Conservation (phyloP, 192 early-diverging fungal species). For the Rhizophlyctis rosea region DNA sequence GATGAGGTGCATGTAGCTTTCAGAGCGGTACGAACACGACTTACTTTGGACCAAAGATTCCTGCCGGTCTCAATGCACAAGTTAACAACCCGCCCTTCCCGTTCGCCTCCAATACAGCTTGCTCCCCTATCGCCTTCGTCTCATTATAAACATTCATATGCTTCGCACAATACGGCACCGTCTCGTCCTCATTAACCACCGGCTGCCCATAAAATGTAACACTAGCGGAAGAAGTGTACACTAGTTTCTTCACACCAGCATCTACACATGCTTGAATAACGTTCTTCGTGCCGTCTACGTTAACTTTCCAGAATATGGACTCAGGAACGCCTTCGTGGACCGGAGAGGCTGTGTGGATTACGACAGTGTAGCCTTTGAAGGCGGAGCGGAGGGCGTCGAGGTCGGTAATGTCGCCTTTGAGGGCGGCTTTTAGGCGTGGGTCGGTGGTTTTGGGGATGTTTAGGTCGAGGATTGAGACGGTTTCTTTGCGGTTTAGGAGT, state of each 20-base stretch:
- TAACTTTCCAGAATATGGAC: conserved; percentile 66
- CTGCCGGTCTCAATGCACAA: conserved; percentile 78
- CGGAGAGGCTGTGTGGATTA: conserved; percentile 91
- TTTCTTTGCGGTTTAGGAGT: conserved; percentile 58
- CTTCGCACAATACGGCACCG: conserved; percentile 64
- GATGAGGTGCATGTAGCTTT: neutral
- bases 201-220: conserved; percentile 78
- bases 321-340: conserved; percentile 67
- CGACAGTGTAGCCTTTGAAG: conserved; percentile 59
- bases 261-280: conserved; percentile 73
- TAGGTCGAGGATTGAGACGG: conserved; percentile 84
- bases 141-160: conserved; percentile 89
- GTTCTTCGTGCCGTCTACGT: conserved; percentile 80
- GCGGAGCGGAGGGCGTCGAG: conserved; percentile 53
- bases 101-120: conserved; percentile 73
- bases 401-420: conserved; percentile 62
- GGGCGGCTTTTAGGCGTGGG: conserved; percentile 34
- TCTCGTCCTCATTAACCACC: conserved; percentile 80
- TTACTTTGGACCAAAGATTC: conserved; percentile 85
- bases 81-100: conserved; percentile 62
- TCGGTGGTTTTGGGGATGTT: conserved; percentile 27
- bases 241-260: conserved; percentile 63
- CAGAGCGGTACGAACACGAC: conserved; percentile 2
- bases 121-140: conserved; percentile 80
- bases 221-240: conserved; percentile 85